Evolutionary conservation across 441 rosid genomes (phyloP).

Genomic region (Aleurites moluccanus): DNA sequence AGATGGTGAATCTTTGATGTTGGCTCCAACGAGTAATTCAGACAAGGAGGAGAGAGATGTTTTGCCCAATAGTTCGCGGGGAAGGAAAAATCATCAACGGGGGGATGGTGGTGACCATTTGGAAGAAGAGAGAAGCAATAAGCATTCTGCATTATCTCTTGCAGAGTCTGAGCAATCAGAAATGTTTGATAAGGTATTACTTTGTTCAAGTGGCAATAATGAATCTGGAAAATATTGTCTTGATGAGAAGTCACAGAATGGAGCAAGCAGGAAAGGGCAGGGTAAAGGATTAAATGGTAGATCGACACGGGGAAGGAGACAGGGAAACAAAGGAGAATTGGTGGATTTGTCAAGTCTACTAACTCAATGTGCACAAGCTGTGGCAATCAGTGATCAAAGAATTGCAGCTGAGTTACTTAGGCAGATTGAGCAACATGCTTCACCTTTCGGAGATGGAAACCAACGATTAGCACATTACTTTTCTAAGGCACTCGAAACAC

Average conservation of each 20-base stretch:
- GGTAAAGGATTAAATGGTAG: slow-evolving; percentile 41
- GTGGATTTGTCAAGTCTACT: slow-evolving; percentile 70
- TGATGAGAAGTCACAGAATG: slow-evolving; percentile 24
- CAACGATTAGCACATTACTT: slow-evolving; percentile 76
- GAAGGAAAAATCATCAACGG: slow-evolving; percentile 46
- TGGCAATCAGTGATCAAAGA: slow-evolving; percentile 61
- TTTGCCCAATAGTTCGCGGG: slow-evolving; percentile 21
- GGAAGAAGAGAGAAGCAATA: slow-evolving; percentile 50
- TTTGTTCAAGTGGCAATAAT: slow-evolving; percentile 41
- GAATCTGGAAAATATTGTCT: slow-evolving; percentile 16
- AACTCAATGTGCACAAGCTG: slow-evolving; percentile 78
- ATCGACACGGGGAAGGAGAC: slow-evolving; percentile 34
- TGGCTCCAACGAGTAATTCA: slow-evolving; percentile 21
- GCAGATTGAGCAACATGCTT: slow-evolving; percentile 71
- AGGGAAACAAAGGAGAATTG: slow-evolving; percentile 39
- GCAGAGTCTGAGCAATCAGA: slow-evolving; percentile 49
- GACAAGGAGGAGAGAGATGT: slow-evolving; percentile 17
- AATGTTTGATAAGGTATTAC: slow-evolving; percentile 60
- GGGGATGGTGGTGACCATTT: slow-evolving; percentile 40
- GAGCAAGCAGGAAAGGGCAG: slow-evolving; percentile 19
- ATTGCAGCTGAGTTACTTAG: slow-evolving; percentile 57
- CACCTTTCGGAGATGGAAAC: slow-evolving; percentile 58
- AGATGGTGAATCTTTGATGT: slow-evolving; percentile 8
- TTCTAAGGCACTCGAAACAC: slow-evolving; percentile 70
- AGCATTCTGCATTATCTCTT: slow-evolving; percentile 56